Conservation (phyloP, 371 early-diverging fungal genomes). For the Apophysomyces trapeziformis region DNA sequence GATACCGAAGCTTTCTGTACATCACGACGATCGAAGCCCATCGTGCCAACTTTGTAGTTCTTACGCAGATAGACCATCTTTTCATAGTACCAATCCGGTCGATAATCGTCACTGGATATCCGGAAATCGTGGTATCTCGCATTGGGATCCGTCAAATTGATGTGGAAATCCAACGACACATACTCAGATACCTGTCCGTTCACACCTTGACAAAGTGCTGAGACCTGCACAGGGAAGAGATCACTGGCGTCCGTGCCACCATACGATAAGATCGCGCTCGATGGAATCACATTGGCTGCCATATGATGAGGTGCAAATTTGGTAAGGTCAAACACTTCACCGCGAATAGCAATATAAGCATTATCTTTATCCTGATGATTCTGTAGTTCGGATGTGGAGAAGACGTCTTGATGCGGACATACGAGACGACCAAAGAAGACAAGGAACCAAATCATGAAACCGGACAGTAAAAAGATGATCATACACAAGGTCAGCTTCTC, state of each 20-base stretch:
- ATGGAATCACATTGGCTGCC: slow-evolving; percentile 46
- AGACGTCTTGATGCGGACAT: slow-evolving; percentile 79
- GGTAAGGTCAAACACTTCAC: slow-evolving; percentile 68
- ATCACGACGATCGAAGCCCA: slow-evolving; percentile 39
- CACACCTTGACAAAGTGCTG: slow-evolving; percentile 33
- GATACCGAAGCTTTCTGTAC: slow-evolving; percentile 35
- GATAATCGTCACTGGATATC: slow-evolving; percentile 27
- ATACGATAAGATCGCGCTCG: slow-evolving; percentile 56
- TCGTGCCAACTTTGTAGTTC: slow-evolving; percentile 49
- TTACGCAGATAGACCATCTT: slow-evolving; percentile 51
- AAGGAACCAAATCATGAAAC: slow-evolving; percentile 85
- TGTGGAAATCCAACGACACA: slow-evolving; percentile 28
- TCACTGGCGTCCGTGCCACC: slow-evolving; percentile 63
- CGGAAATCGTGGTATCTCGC: slow-evolving; percentile 47
- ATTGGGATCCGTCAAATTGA: slow-evolving; percentile 32
- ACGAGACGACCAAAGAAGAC: slow-evolving; percentile 81
- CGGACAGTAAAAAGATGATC: slow-evolving; percentile 80
- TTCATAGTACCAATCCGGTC: slow-evolving; percentile 55
- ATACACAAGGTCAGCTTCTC: slow-evolving; percentile 92
- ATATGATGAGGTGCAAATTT: slow-evolving; percentile 60
- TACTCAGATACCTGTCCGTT: slow-evolving; percentile 25
- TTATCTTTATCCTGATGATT: slow-evolving; percentile 45
- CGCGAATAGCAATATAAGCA: slow-evolving; percentile 62
- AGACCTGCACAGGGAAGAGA: slow-evolving; percentile 75
- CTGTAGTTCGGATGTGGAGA: slow-evolving; percentile 56